Evolutionary conservation across 257 asterid species (phyloP).

Genomic region (Solanum pinnatisectum): DNA sequence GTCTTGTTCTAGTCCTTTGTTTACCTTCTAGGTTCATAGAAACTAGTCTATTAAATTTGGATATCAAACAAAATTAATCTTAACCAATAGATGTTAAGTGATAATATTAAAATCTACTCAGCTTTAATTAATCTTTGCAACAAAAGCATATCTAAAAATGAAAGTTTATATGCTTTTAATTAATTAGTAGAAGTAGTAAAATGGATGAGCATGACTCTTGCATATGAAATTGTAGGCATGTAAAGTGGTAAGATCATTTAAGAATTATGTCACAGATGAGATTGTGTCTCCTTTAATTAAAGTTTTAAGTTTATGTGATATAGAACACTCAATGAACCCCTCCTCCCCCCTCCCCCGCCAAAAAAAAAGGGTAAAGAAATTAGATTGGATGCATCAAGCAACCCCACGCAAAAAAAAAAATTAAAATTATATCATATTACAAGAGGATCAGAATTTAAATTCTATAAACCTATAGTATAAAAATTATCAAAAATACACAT

Average conservation of each 20-base stretch:
- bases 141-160: background rate
- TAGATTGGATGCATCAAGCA: background rate
- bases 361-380: background rate
- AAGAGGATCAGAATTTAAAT: too few relatives aligned
- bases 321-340: background rate
- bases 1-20: background rate
- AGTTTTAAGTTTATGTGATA: background rate
- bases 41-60: background rate
- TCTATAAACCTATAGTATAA: too few relatives aligned
- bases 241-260: background rate
- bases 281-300: background rate
- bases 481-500: background rate
- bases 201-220: background rate
- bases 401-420: too few relatives aligned
- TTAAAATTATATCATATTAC: too few relatives aligned
- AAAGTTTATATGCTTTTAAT: background rate
- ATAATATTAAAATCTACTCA: background rate
- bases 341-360: accelerated
- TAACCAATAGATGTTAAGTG: too few relatives aligned
- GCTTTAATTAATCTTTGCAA: background rate
- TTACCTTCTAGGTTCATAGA: background rate
- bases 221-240: background rate
- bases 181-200: background rate
- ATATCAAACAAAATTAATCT: background rate
- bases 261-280: background rate